Percentiles rank a stretch among this genome's conserved stretches.
These are phyloP conservation scores for Nakazawaea molendinolei DNA, from an alignment of 805 yeast species.

Conservation along the genomic window DNA sequence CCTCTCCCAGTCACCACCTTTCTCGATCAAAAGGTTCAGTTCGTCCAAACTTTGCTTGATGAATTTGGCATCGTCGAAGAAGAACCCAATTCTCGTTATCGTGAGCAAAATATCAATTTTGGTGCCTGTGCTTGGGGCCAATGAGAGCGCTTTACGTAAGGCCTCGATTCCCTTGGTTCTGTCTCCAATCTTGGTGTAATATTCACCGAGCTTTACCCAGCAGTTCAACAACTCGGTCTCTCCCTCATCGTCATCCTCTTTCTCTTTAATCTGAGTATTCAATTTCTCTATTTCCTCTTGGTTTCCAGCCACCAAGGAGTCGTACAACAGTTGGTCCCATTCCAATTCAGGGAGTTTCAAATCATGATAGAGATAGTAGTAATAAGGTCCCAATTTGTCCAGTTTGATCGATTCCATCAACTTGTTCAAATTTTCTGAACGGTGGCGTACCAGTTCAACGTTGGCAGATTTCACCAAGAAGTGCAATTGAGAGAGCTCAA, in stretches of 20 bases:
- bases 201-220: conserved; percentile 79
- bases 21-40: conserved; percentile 71
- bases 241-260: conserved; percentile 72
- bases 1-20: conserved; percentile 99
- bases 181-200: conserved; percentile 82
- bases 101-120: conserved; percentile 85
- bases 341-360: conserved; percentile 30
- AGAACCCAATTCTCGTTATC: conserved; percentile 82
- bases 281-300: conserved; percentile 44
- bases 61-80: conserved; percentile 69
- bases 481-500: conserved; percentile 72
- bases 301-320: conserved; percentile 45
- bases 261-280: conserved; percentile 46
- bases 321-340: conserved; percentile 58
- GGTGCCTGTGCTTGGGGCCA: conserved; percentile 81
- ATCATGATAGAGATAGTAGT: conserved; percentile 54
- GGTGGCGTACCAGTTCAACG: conserved; percentile 27
- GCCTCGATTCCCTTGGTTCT: conserved; percentile 60
- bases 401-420: conserved; percentile 48
- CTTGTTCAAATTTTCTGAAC: conserved; percentile 30
- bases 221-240: conserved; percentile 75
- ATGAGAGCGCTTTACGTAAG: conserved; percentile 64
- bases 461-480: conserved; percentile 45
- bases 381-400: conserved; percentile 77
- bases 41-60: conserved; percentile 69